Base-by-base conservation (phyloP, 257 asterid species). In the Capsicum pubescens region DNA sequence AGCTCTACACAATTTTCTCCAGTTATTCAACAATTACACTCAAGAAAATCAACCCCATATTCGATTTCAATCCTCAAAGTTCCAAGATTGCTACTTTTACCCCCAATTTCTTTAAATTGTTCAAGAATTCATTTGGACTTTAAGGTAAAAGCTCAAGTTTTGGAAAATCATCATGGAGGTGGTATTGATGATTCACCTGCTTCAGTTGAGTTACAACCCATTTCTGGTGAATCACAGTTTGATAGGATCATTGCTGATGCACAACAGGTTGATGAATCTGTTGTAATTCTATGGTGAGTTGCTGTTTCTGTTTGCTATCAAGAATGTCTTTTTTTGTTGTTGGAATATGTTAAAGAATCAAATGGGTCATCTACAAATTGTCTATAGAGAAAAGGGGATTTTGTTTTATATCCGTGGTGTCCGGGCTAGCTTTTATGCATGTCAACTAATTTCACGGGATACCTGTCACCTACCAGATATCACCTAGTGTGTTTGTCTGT, bases 221-320 rank as follows among this genome's bases (percentile, higher is more conserved):
- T 96, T 91, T 89, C 90, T 42, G 87, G 87, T 79, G 98, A 94
- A 85, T 52, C 91, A 79, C 94, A 93, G 60, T 96, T 94, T 90
- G 82, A 77, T 77, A 21, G 82, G 42, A 48, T 77, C 50, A 77
- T 77, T 12, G 61, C 64, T 54, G 82, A 77, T 3, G 82, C 64
- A 55, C 82, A 77, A 6, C 50, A 54, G 13, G 46, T 77, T 77
- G 88, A 88, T 52, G 91, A 90, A 89, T 87, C 94, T 39, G 74
- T 94, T 79, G 88, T 96, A 36, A 82, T 96, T 86, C 82, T 93
- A 84, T 77, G 82, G 82, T 77, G 13, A 9, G 64, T 77, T 6
- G 7, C 12, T 3, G 44, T 1, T 39, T 39, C 44, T 39, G 44
- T 39, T 39, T 39, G 44, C 2, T 39, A 39, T 39, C 44, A 39